phyloP scores from a whole-genome alignment of 139 green algal species.

The Chlamydomonas applanata region DNA sequence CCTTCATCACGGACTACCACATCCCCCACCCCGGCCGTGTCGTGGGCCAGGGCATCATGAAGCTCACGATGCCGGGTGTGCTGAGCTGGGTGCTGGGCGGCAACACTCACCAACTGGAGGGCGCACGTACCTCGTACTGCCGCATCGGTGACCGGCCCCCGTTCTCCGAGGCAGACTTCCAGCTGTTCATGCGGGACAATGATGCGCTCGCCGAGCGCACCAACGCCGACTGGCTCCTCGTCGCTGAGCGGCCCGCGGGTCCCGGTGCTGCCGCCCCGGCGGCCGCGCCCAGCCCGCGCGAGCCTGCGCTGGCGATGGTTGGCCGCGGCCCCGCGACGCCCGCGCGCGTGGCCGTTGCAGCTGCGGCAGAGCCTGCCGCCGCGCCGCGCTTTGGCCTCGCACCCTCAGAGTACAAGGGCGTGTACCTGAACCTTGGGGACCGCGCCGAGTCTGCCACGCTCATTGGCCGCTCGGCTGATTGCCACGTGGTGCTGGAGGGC shows the following conservation, averaged over 20 bases:
- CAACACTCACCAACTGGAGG: constrained; percentile 56
- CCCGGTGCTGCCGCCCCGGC: neutral
- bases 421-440: constrained; percentile 21
- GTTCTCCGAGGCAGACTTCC: constrained; percentile 43
- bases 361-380: neutral
- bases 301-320: too few species aligned
- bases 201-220: constrained; percentile 56
- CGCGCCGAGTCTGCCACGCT: neutral
- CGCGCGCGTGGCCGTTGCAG: neutral
- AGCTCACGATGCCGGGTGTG: constrained; percentile 77
- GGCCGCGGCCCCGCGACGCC: too few species aligned
- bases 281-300: neutral
- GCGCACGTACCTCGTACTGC: constrained; percentile 18
- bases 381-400: neutral
- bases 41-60: constrained; percentile 64
- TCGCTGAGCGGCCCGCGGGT: constrained; percentile 36
- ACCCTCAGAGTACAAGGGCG: constrained; percentile 41
- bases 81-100: constrained; percentile 84
- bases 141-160: neutral
- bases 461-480: constrained; percentile 2
- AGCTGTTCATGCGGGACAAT: constrained; percentile 69
- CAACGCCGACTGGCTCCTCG: constrained; percentile 74
- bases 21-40: constrained; percentile 96
- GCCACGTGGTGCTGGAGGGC: constrained; percentile 32
- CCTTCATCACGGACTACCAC: constrained; percentile 56